Evolutionary conservation across 2,329 filamentous ascomycete species (phyloP), one percentile per base, ranked within the genome.

Genomic region (Colletotrichum spinosum): DNA sequence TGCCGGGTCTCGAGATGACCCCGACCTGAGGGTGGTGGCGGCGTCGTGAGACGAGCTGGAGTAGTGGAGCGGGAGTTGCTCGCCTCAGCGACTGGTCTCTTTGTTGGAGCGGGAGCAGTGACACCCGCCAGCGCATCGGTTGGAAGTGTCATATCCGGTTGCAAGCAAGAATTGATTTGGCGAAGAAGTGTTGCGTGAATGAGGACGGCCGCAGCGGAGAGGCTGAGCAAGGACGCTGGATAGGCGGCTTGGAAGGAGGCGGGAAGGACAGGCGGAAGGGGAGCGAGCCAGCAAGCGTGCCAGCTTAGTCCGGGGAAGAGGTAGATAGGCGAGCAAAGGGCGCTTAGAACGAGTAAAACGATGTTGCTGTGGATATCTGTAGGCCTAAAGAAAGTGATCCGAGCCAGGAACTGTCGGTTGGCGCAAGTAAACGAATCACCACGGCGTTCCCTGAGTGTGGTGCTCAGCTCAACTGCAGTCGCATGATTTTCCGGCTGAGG

Each of bases 1-100:
- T 76, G 72, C 68, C 77, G 81, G 25, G 77, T 72, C 67, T 84
- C 82, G 37, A 83, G 67, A 53, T 77, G 78, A 48, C 74, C 78
- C 65, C 80, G 78, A 65, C 83, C 82, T 58, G 78, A 73, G 39
- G 79, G 79, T 37, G 80, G 78, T 13, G 80, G 82, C 49, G 83
- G 81, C 44, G 82, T 84, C 44, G 78, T 74, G 63, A 78, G 76
- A 65, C 80, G 79, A 57, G 73, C 72, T 38, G 80, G 75, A 51
- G 73, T 75, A 52, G 72, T 72, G 48, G 72, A 65, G 45, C 76
- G 70, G 45, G 78, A 72, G 75, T 77, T 71, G 67, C 72, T 70
- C 59, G 75, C 70, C 70, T 82, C 71, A 70, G 73, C 53, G 62
- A 72, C 71, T 58, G 74, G 53, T 70, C 75, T 72, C 71, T 77